phyloP scores from a whole-genome alignment of 768 basidiomycete species.

The Xerocomus spinulosus region DNA sequence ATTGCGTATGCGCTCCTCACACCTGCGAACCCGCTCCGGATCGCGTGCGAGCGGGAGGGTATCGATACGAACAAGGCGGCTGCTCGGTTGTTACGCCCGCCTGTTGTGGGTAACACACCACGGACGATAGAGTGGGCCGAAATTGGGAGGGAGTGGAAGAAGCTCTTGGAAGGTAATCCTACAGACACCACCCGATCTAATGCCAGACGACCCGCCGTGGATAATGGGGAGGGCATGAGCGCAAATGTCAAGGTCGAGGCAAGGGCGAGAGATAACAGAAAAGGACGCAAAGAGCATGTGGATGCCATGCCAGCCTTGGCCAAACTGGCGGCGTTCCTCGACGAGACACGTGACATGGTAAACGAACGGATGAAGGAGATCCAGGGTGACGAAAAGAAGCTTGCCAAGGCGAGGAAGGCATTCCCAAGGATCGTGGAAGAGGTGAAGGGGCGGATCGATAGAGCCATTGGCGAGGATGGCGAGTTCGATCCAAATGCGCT shows the following conservation, averaged over 20 bases:
- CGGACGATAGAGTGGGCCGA: slow-evolving; percentile 18
- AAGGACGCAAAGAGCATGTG: background rate
- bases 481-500: slow-evolving; percentile 6
- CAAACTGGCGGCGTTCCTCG: slow-evolving; percentile 14
- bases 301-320: slow-evolving; percentile 3
- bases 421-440: slow-evolving; percentile 12
- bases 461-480: slow-evolving; percentile 1
- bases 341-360: slow-evolving; percentile 17
- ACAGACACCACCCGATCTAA: background rate
- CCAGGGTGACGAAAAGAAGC: slow-evolving; percentile 16
- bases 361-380: slow-evolving; percentile 14
- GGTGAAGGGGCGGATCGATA: slow-evolving; percentile 11
- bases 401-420: slow-evolving; percentile 12
- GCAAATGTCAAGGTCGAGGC: slow-evolving; percentile 5
- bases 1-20: slow-evolving; percentile 41
- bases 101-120: slow-evolving; percentile 2
- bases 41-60: slow-evolving; percentile 26
- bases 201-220: background rate
- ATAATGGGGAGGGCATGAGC: background rate
- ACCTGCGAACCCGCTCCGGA: slow-evolving; percentile 18
- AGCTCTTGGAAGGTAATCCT: slow-evolving; percentile 2
- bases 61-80: slow-evolving; percentile 19
- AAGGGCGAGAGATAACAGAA: background rate
- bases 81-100: slow-evolving; percentile 12
- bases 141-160: slow-evolving; percentile 21